These are phyloP conservation scores for Crataegus laevigata DNA, from an alignment of 306 rosid genomes.

Conservation along the genomic window DNA sequence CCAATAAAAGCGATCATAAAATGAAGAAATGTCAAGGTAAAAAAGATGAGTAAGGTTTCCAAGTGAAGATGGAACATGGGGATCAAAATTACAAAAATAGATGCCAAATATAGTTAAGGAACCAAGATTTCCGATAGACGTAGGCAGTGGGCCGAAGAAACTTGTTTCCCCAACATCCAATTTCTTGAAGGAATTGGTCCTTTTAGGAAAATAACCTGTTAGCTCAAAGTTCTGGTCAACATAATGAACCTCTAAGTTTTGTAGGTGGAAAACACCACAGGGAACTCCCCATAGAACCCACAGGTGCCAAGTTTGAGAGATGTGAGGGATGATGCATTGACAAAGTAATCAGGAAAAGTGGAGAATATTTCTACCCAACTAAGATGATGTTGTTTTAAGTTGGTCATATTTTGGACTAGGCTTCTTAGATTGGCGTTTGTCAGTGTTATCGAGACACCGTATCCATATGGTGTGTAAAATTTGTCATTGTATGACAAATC, in stretches of 20 bases:
- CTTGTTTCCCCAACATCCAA: neutral
- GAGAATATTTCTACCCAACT: neutral
- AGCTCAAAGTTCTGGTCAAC: neutral
- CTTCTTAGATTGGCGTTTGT: neutral
- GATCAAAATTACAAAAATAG: neutral
- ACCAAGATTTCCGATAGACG: constrained; percentile 15
- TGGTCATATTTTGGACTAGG: neutral
- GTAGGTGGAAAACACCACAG: neutral
- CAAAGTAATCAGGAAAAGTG: neutral
- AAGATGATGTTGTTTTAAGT: neutral
- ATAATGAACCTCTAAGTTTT: neutral
- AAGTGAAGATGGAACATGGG: constrained; percentile 27
- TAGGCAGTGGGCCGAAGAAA: constrained; percentile 26
- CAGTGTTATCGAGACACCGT: neutral
- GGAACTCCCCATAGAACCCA: neutral
- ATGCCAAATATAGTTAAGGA: neutral
- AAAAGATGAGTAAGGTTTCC: constrained; percentile 2
- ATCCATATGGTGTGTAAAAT: fast-evolving
- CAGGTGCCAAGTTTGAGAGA: fast-evolving
- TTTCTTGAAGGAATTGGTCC: neutral
- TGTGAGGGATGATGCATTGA: constrained; percentile 21
- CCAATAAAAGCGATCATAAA: neutral
- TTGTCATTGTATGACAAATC: neutral
- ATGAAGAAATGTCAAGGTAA: neutral
- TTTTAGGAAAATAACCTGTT: constrained; percentile 28